Base-by-base conservation (phyloP, 164 flowering plant species). In the Hamamelis virginiana region DNA sequence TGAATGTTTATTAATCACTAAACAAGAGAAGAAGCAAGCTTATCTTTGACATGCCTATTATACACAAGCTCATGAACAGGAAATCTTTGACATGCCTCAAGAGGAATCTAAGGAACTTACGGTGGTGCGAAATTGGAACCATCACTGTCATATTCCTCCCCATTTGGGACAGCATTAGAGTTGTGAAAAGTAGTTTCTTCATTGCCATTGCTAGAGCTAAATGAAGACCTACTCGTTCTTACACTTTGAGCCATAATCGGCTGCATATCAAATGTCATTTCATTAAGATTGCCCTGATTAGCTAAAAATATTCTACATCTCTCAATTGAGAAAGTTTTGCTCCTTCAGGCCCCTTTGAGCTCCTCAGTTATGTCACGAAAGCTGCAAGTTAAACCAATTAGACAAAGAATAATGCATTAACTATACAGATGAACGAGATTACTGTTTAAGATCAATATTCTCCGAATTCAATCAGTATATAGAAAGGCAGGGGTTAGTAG, bases 131-230 rank as follows among this genome's bases (percentile, higher is more conserved):
- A 91, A 71, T 84, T 86, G 69, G 96, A 89, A 71, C 96, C 87
- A 79, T 92, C 97, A 70, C 93, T 89, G 63, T 92, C 97, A 67
- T 92, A 95, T 19, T 79, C 99, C 67, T 92, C 97, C 5, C 86
- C 94, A 81, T 86, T 87, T 26, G 89, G 77, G 56, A 75, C 11
- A 28, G 78, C 41, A 70, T 73, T 72, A 26, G 83, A 83, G 72
- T 64, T 80, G 56, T 82, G 80, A 16, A 83, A 64, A 68, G 91
- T 84, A 45, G 89, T 80, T 21, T 80, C 82, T 27, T 70, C 88
- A 73, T 70, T 81, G 48, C 91, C 93, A 81, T 85, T 82, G 78
- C 70, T 76, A n/a, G 93, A 81, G 80, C 81, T 69, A 58, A 87
- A 81, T 9, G 90, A 84, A 62, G 96, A 77, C 71, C 79, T 67